These are phyloP conservation scores for Amanita inopinata DNA, from an alignment of 768 basidiomycete species.

Conservation along the genomic window DNA sequence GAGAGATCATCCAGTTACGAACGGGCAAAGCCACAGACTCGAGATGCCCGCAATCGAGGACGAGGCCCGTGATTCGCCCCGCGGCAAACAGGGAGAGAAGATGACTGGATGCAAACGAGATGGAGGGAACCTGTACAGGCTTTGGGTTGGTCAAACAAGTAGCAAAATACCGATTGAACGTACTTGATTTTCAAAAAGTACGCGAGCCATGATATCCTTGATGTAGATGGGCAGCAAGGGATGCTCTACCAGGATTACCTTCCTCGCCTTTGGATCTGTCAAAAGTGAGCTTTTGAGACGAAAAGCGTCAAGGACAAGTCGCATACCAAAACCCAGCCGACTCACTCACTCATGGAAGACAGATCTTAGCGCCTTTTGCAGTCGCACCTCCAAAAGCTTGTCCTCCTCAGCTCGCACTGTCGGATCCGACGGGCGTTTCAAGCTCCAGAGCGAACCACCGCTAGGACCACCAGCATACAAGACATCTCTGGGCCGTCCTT, in stretches of 20 bases:
- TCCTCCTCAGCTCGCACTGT: conserved; percentile 65
- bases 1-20: conserved; percentile 18
- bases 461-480: conserved; percentile 46
- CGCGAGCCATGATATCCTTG: conserved; percentile 79
- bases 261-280: conserved; percentile 91
- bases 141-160: not conserved
- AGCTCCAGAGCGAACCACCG: conserved; percentile 47
- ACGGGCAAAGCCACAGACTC: conserved; percentile 88
- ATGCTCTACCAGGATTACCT: conserved; percentile 88
- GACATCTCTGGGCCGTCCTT: conserved; percentile 84
- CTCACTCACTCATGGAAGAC: conserved; percentile 82
- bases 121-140: conserved; percentile 67
- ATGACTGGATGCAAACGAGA: conserved; percentile 89
- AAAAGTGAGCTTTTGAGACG: conserved; percentile 61
- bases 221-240: conserved; percentile 78
- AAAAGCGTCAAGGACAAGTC: conserved; percentile 4
- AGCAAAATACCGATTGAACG: conserved; percentile 11
- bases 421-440: conserved; percentile 43
- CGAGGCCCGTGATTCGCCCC: conserved; percentile 87
- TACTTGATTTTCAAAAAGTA: conserved; percentile 89
- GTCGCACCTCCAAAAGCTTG: conserved; percentile 53
- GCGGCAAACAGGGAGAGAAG: conserved; percentile 77
- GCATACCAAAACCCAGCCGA: conserved; percentile 9
- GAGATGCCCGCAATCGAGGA: conserved; percentile 86
- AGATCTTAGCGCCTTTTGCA: conserved; percentile 61